Conservation (phyloP, 2,329 filamentous ascomycete species). For the Alternaria triticimaculans region DNA sequence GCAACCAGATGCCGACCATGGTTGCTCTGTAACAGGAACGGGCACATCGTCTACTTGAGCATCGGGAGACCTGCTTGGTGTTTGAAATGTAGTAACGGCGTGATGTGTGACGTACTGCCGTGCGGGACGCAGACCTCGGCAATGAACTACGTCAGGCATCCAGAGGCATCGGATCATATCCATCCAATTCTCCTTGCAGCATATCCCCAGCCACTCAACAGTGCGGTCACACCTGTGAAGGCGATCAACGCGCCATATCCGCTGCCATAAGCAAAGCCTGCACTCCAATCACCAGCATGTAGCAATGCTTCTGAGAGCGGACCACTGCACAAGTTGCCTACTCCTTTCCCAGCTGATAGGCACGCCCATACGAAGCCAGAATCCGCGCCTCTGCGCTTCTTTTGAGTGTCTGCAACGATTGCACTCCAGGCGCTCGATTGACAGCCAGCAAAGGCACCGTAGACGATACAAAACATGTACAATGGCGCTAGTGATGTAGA, state of each 20-base stretch:
- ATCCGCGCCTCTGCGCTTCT: constrained; percentile 49
- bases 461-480: constrained; percentile 54
- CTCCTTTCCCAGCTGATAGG: constrained; percentile 57
- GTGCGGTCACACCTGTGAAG: constrained; percentile 52
- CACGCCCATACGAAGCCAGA: constrained; percentile 58
- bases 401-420: constrained; percentile 53
- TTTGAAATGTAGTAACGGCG: background rate
- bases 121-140: background rate
- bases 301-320: constrained; percentile 59
- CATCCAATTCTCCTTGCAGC: constrained; percentile 41
- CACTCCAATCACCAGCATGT: constrained; percentile 45
- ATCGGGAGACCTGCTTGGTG: background rate
- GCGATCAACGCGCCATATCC: constrained; percentile 52
- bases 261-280: constrained; percentile 51
- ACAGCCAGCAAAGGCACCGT: constrained; percentile 51
- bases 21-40: constrained; percentile 14
- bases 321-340: constrained; percentile 59
- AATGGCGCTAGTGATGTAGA: constrained; percentile 51
- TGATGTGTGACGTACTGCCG: background rate
- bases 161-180: constrained; percentile 22
- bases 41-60: constrained; percentile 1
- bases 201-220: constrained; percentile 39
- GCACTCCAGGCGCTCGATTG: constrained; percentile 54
- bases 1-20: constrained; percentile 3
- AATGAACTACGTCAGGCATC: background rate